phyloP scores from a whole-genome alignment of 2,329 filamentous ascomycete genomes.

The Pyricularia sp. region DNA sequence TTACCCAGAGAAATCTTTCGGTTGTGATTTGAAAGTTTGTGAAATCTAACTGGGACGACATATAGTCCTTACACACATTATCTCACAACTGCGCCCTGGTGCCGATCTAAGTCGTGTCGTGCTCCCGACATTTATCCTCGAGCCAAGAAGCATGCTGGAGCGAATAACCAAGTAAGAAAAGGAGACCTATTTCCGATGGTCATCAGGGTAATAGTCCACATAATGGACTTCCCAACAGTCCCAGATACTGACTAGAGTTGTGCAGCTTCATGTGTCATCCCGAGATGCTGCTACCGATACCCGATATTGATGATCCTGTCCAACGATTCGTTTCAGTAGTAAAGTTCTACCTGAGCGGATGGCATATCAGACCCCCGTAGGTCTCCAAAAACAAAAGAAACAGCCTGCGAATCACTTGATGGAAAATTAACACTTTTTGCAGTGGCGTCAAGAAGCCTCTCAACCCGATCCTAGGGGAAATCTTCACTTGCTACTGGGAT shows the following conservation, averaged over 20 bases:
- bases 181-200: not conserved
- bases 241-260: slow-evolving; percentile 2
- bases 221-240: not conserved
- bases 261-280: slow-evolving; percentile 96
- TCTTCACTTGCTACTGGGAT: slow-evolving; percentile 93
- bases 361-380: slow-evolving; percentile 96
- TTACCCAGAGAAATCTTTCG: slow-evolving; percentile 5
- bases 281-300: slow-evolving; percentile 82
- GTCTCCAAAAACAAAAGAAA: slow-evolving; percentile 19
- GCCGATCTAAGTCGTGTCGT: slow-evolving; percentile 91
- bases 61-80: slow-evolving; percentile 87
- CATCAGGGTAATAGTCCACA: not conserved
- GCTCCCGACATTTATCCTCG: slow-evolving; percentile 92
- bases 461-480: slow-evolving; percentile 91
- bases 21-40: not conserved
- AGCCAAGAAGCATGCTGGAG: slow-evolving; percentile 95
- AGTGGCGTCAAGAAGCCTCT: slow-evolving; percentile 97
- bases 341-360: slow-evolving; percentile 96
- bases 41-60: not conserved
- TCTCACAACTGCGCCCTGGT: slow-evolving; percentile 88
- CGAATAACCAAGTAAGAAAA: slow-evolving; percentile 83
- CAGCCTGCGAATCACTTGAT: not conserved
- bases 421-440: slow-evolving; percentile 10
- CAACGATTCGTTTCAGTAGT: slow-evolving; percentile 88
- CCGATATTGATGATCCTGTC: slow-evolving; percentile 75